phyloP scores from a whole-genome alignment of 768 basidiomycete genomes.

The Mycena floridula region DNA sequence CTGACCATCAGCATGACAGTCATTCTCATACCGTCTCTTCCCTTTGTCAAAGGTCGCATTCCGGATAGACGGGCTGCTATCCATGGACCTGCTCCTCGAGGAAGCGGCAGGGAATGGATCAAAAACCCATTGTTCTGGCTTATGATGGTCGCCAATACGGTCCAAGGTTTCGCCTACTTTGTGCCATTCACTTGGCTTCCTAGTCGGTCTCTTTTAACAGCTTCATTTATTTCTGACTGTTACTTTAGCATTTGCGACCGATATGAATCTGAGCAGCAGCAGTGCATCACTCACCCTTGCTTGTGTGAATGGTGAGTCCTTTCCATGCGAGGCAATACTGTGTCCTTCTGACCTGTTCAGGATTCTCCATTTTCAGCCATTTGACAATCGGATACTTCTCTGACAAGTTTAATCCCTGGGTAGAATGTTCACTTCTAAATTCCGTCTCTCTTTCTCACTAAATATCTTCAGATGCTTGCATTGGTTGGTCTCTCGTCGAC shows the following conservation, averaged over 20 bases:
- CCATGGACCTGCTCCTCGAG: constrained; percentile 13
- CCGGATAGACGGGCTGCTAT: constrained; percentile 12
- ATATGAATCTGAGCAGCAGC: constrained; percentile 9
- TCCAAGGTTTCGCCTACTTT: constrained; percentile 22
- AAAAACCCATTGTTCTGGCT: constrained; percentile 18
- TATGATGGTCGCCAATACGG: constrained; percentile 14
- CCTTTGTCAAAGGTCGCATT: constrained; percentile 19
- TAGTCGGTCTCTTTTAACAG: constrained; percentile 8
- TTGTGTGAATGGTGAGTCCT: constrained; percentile 17
- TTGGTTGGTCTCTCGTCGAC: constrained; percentile 13
- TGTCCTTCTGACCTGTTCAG: constrained; percentile 5
- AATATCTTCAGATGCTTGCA: too few species aligned
- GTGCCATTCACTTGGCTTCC: constrained; percentile 21
- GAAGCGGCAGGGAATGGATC: constrained; percentile 11
- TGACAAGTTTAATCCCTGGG: constrained; percentile 18
- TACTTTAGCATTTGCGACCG: constrained; percentile 15
- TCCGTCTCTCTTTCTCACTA: too few species aligned
- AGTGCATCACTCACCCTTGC: constrained; percentile 14
- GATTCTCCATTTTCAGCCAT: constrained; percentile 16
- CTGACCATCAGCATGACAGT: constrained; percentile 15
- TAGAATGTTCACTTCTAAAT: too few species aligned
- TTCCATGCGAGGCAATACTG: background rate
- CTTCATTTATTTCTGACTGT: background rate
- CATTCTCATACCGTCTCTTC: constrained; percentile 17
- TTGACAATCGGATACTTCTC: constrained; percentile 17